phyloP scores from a whole-genome alignment of 1,284 basidiomycete species.

The Moniliella sp. region DNA sequence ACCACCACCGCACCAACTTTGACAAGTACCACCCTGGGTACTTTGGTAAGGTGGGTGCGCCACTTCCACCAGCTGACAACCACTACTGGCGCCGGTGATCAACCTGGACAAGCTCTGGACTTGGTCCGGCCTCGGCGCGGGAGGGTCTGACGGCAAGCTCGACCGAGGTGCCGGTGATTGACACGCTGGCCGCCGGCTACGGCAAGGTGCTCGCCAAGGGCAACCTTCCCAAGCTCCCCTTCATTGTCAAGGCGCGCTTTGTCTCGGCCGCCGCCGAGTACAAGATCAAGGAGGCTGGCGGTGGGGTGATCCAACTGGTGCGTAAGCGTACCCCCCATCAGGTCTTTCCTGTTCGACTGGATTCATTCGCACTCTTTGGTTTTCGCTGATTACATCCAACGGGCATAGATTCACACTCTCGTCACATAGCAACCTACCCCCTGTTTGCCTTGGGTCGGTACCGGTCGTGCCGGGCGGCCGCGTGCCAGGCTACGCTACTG shows the following conservation, averaged over 20 bases:
- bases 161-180: conserved; percentile 32
- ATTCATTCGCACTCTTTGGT: no score
- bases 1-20: conserved; percentile 65
- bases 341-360: no score
- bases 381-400: no score
- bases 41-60: conserved; percentile 57
- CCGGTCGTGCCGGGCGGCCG: no score
- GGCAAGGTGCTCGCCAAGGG: conserved; percentile 34
- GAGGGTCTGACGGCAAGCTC: conserved; percentile 15
- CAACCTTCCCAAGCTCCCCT: conserved; percentile 25
- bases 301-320: conserved; percentile 33
- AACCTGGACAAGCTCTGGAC: conserved; percentile 42
- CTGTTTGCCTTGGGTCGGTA: no score
- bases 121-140: conserved; percentile 28
- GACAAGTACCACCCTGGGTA: conserved; percentile 34
- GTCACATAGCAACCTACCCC: no score
- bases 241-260: conserved; percentile 34
- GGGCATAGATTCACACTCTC: no score
- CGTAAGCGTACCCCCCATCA: no score
- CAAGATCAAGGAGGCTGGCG: conserved; percentile 34
- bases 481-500: no score
- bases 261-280: conserved; percentile 31
- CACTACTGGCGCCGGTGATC: conserved; percentile 69
- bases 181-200: conserved; percentile 32
- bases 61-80: conserved; percentile 86